Base-by-base conservation (phyloP, 805 yeast genomes). In the Saccharomycopsis capsularis region DNA sequence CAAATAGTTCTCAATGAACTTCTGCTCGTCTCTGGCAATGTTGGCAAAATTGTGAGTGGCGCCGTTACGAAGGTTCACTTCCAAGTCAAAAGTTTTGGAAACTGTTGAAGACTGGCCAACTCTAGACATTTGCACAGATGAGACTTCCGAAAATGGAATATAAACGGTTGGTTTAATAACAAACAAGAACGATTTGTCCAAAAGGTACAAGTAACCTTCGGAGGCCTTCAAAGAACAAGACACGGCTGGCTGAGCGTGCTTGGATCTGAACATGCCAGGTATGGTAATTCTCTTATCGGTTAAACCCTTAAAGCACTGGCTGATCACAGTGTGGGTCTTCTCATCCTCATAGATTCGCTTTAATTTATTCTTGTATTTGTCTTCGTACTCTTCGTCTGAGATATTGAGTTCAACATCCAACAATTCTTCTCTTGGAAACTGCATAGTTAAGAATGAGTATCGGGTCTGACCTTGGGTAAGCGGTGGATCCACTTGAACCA, bases 401-500 rank as follows among this genome's bases (percentile, higher is more conserved):
- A 93, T 64, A 62, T 93, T 90, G 59, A 93, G 72, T 61, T 88
- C 96, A 35, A 91, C 82, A 64, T 89, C 96, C 43, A 87, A 77
- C 61, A 86, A 95, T 65, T 93, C 99, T 55, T 89, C 96, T 47
- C 81, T 79, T 53, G 83, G 78, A 61, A 93, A 87, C 68, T 93
- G 99, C 64, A 91, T 68, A 13, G 89, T 91, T 62, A 93, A 70
- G 64, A 87, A 93, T 37, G 96, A 95, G 61, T 93, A 91, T 52
- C 96, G 79, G 0, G 99, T 93, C 68, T 93, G 98, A 48, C 99
- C 99, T 68, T 93, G 99, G 64, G 98, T 81, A 56, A 93, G 71
- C 2, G 99, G 99, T 23, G 99, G 99, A 57, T 91, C 97, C 41
- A 93, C 84, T 60, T 95, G 96, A 52, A 91, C 69, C 4, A 93